Evolutionary conservation across 2,329 filamentous ascomycete genomes (phyloP), one percentile per base, ranked within the genome.

Genomic region (Fusarium xyrophilum): DNA sequence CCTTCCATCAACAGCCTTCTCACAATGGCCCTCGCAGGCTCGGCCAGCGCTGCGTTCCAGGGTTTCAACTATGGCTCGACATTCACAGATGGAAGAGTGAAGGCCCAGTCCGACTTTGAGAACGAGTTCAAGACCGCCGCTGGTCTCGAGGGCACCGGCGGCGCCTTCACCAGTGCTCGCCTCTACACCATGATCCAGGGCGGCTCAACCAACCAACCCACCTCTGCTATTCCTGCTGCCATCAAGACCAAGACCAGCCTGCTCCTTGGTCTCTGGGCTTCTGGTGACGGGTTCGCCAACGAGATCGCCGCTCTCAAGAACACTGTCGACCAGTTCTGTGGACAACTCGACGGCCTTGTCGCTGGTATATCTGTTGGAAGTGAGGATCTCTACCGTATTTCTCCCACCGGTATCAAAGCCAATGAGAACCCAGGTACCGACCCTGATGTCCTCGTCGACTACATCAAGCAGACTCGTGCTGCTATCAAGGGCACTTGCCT

Each of bases 341-440:
- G 81, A 13, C 81, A 84, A 48, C 88, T 96, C 73, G 85, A 85
- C 39, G 82, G 84, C 58, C 82, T 91, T 21, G 88, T 97, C 43
- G 90, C 88, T 59, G 93, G 92, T 77, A 95, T 97, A 80, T 94
- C 92, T 1, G 88, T 97, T 55, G 93, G 93, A 66, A 91, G 86
- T 70, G 93, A 97, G 84, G 93, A 97, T 78, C 85, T 96, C 43
- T 96, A 96, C 85, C 90, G 92, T 75, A 86, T 85, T 79, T 92
- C 92, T 1, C 85, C 87, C n/a, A 89, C 85, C 13, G 92, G 91
- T 58, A 85, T 90, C 64, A 79, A 82, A 53, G 88, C 88, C 74
- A 80, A 87, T 2, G 86, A 88, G 38, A 86, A 88, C 59, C 78
- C 85, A 38, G 93, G 93, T 68, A 82, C 85, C 40, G 79, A 84